Conservation (phyloP, 306 rosid species). For the Dryas octopetala region DNA sequence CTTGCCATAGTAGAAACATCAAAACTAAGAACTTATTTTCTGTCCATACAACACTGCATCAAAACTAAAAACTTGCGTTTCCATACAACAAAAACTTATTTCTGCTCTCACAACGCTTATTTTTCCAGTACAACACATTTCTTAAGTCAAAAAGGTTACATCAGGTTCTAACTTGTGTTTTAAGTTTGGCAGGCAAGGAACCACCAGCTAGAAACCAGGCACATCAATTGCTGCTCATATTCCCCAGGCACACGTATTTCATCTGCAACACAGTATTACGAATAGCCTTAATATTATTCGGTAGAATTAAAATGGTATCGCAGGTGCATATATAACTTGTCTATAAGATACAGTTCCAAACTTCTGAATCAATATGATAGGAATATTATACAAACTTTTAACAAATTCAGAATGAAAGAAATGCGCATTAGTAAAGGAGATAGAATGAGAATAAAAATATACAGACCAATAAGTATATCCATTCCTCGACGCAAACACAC, state of each 20-base stretch:
- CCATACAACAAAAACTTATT: neutral
- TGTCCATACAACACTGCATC: neutral
- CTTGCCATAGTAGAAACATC: neutral
- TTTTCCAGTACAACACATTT: neutral
- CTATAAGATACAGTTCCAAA: neutral
- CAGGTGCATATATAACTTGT: neutral
- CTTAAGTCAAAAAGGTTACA: neutral
- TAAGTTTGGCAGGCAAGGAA: conserved; percentile 20
- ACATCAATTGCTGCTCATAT: conserved; percentile 62
- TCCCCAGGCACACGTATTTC: conserved; percentile 89
- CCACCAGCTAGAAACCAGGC: conserved; percentile 24
- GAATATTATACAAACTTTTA: no score
- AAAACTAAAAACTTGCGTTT: neutral
- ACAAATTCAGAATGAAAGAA: no score
- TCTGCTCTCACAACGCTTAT: conserved; percentile 3
- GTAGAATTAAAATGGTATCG: neutral
- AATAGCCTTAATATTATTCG: neutral
- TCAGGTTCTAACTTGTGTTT: conserved; percentile 13
- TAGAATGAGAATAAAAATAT: no score
- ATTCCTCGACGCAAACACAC: no score
- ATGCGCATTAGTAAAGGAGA: no score
- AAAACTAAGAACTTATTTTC: neutral
- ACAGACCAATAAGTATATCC: no score
- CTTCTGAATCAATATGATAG: no score
- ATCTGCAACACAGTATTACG: conserved; percentile 44